Evolutionary conservation across 2,329 filamentous ascomycete species (phyloP).

Genomic region (Sporothrix mexicana): DNA sequence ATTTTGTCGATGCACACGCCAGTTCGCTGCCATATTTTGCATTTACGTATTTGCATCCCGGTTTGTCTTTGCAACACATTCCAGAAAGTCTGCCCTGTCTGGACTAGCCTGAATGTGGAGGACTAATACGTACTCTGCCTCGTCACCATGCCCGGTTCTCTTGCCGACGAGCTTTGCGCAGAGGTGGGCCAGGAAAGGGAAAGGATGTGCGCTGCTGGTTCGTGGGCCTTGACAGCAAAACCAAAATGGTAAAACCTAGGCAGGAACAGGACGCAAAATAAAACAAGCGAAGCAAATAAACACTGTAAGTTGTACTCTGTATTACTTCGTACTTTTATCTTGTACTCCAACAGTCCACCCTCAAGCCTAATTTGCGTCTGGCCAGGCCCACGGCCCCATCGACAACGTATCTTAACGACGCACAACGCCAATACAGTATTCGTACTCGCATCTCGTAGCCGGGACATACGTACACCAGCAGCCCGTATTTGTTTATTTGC

Average conservation of each 20-base stretch:
- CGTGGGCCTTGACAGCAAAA: not conserved
- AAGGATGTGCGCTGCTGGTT: constrained; percentile 5
- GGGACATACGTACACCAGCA: not conserved
- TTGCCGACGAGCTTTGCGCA: not conserved
- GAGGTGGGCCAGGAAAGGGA: not conserved
- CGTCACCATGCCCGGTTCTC: constrained; percentile 22
- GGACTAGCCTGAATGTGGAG: constrained; percentile 17
- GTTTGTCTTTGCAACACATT: not conserved
- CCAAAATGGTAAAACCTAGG: not conserved
- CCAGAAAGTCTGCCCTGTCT: constrained; percentile 9
- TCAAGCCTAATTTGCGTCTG: no score
- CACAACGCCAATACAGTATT: not conserved
- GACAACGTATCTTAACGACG: not conserved
- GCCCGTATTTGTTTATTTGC: constrained; percentile 11
- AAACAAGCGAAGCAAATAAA: no score
- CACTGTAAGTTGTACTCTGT: not conserved
- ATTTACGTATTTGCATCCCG: not conserved
- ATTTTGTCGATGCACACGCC: not conserved
- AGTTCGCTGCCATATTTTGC: not conserved
- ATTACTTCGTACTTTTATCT: not conserved
- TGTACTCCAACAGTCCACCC: no score
- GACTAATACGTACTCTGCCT: constrained; percentile 32
- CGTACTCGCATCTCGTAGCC: not conserved
- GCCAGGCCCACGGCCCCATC: not conserved
- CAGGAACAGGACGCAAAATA: no score